A percentile compares a stretch with the other conserved stretches of the same genome.
Conservation (phyloP, 2,329 filamentous ascomycete species). For the Fusarium fujikuroi region DNA sequence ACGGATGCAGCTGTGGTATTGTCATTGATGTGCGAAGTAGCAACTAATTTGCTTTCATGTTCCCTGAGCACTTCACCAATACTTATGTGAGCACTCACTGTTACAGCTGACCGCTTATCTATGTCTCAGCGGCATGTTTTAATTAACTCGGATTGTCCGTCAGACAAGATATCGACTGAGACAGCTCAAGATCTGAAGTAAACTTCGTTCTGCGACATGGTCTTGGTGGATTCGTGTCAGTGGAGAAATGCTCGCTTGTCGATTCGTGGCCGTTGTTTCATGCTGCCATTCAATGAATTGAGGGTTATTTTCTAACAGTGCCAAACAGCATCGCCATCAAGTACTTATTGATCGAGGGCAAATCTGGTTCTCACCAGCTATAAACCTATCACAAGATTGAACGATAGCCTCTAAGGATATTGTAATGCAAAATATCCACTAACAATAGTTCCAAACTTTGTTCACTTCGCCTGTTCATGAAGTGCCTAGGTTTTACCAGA, state of each 20-base stretch:
- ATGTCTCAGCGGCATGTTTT: slow-evolving; percentile 15
- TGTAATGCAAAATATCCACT: background rate
- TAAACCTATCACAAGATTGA: background rate
- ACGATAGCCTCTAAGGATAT: background rate
- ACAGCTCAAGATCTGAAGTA: background rate
- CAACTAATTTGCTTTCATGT: background rate
- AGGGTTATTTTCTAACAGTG: background rate
- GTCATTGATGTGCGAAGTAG: background rate
- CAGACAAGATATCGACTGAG: slow-evolving; percentile 9
- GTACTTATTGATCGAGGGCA: background rate
- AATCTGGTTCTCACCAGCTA: background rate
- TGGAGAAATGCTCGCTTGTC: slow-evolving; percentile 6
- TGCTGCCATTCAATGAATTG: background rate
- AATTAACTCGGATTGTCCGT: background rate
- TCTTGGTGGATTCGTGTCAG: background rate
- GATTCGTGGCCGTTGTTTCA: background rate
- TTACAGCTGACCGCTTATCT: background rate
- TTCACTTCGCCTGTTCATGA: background rate
- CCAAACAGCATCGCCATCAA: background rate
- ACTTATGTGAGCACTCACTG: background rate
- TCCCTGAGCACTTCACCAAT: background rate
- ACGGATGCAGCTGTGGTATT: background rate
- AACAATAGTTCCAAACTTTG: slow-evolving; percentile 2
- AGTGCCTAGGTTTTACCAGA: slow-evolving; percentile 16
- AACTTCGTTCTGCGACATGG: slow-evolving; percentile 1